Evolutionary conservation across 495 filamentous ascomycete genomes (phyloP).

Genomic region (Penicillium dipodomyicola): DNA sequence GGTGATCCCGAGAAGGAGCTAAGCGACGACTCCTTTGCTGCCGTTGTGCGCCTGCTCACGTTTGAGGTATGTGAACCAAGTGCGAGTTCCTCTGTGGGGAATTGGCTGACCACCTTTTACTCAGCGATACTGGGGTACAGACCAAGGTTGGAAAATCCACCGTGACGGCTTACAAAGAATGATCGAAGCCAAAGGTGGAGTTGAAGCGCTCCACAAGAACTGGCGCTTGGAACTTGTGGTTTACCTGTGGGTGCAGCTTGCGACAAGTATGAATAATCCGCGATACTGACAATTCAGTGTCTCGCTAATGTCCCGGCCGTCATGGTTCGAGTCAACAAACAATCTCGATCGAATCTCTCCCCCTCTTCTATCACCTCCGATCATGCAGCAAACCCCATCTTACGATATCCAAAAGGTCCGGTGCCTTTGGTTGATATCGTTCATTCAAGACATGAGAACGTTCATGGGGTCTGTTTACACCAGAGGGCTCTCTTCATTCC

Average conservation of each 20-base stretch:
- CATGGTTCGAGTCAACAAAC: conserved; percentile 31
- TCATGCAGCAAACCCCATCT: conserved; percentile 9
- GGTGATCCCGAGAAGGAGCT: conserved; percentile 25
- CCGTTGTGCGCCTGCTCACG: conserved; percentile 29
- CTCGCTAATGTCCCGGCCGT: conserved; percentile 30
- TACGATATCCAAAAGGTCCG: conserved; percentile 28
- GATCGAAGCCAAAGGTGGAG: conserved; percentile 30
- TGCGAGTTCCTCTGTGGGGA: background rate
- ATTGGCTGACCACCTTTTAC: conserved; percentile 4
- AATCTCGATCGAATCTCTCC: conserved; percentile 17
- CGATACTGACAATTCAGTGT: conserved; percentile 18
- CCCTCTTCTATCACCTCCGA: conserved; percentile 3
- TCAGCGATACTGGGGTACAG: conserved; percentile 34
- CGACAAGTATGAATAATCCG: background rate
- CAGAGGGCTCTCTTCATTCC: conserved; percentile 16
- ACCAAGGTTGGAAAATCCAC: conserved; percentile 29
- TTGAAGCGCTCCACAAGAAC: conserved; percentile 22
- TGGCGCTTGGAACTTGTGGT: conserved; percentile 32
- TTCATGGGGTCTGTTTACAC: conserved; percentile 28
- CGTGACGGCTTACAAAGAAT: conserved; percentile 29
- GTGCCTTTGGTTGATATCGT: conserved; percentile 33
- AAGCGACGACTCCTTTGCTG: conserved; percentile 29
- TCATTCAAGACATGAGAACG: conserved; percentile 32
- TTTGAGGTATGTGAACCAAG: conserved; percentile 24
- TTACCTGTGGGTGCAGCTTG: conserved; percentile 22